These are phyloP conservation scores for Pulveroboletus sp. DNA, from an alignment of 768 basidiomycete genomes.

Conservation along the genomic window DNA sequence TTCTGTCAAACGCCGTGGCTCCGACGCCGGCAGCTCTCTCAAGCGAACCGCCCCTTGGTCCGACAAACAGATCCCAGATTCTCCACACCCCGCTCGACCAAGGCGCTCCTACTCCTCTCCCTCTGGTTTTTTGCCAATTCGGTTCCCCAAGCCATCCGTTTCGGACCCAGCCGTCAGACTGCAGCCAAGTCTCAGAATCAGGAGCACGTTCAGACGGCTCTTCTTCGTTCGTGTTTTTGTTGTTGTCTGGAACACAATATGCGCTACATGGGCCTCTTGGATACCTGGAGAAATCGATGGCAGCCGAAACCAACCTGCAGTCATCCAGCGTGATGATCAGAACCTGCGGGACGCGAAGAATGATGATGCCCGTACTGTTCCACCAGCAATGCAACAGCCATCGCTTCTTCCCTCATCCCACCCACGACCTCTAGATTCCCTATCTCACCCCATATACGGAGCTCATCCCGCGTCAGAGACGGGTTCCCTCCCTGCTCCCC, in stretches of 20 bases:
- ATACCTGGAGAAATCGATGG: slow-evolving; percentile 22
- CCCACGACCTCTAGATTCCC: slow-evolving; percentile 15
- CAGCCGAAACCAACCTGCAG: slow-evolving; percentile 7
- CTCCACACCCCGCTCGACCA: slow-evolving; percentile 30
- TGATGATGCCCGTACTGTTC: slow-evolving; percentile 17
- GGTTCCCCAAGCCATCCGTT: slow-evolving; percentile 28
- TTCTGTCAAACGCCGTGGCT: slow-evolving; percentile 23
- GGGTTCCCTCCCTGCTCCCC: slow-evolving; percentile 21
- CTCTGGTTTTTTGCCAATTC: slow-evolving; percentile 41
- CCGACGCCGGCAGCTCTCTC: slow-evolving; percentile 28
- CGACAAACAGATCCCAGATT: slow-evolving; percentile 43
- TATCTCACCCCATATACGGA: slow-evolving; percentile 5
- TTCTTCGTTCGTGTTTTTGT: slow-evolving; percentile 69
- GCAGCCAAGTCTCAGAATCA: slow-evolving; percentile 36
- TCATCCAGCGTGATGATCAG: slow-evolving; percentile 7
- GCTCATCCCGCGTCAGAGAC: slow-evolving; percentile 12
- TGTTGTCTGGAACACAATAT: slow-evolving; percentile 64
- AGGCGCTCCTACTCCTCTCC: slow-evolving; percentile 65
- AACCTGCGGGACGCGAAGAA: slow-evolving; percentile 4
- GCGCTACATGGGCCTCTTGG: slow-evolving; percentile 54
- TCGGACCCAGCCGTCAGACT: slow-evolving; percentile 32
- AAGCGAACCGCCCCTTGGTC: slow-evolving; percentile 57
- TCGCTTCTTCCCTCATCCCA: slow-evolving; percentile 23
- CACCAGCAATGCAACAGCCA: slow-evolving; percentile 15
- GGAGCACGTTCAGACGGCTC: slow-evolving; percentile 48